A percentile compares a stretch with the other conserved stretches of the same genome.
These are phyloP conservation scores for Plasmodium knowlesi DNA, from an alignment of 169 alveolate species.

Conservation along the genomic window DNA sequence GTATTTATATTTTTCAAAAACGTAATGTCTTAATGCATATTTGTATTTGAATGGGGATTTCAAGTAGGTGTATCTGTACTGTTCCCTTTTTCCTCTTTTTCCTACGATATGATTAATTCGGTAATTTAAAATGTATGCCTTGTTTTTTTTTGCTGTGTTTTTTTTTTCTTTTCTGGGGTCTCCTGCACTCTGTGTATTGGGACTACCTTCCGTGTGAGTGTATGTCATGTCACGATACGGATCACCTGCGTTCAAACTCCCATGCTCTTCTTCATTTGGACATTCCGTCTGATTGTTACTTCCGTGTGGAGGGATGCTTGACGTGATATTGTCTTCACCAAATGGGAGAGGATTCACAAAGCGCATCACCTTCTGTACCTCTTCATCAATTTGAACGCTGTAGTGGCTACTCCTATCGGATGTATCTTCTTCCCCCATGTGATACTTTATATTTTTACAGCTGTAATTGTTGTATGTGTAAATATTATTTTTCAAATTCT, in stretches of 20 bases:
- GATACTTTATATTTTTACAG: slow-evolving; percentile 43
- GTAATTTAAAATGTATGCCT: slow-evolving; percentile 20
- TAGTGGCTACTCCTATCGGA: background rate
- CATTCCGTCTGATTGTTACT: background rate
- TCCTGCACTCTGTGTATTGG: background rate
- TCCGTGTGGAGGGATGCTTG: background rate
- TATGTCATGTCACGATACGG: background rate
- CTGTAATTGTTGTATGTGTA: slow-evolving; percentile 54
- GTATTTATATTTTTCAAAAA: slow-evolving; percentile 83
- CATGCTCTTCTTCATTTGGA: background rate
- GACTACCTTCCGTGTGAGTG: background rate
- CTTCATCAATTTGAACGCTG: slow-evolving; percentile 37
- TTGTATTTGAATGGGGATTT: slow-evolving; percentile 84
- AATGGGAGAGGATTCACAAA: slow-evolving; percentile 25
- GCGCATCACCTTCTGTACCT: slow-evolving; percentile 9
- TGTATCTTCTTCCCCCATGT: slow-evolving; percentile 23
- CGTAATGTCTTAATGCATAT: slow-evolving; percentile 85
- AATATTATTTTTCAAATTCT: slow-evolving; percentile 59
- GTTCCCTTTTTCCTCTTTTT: slow-evolving; percentile 76
- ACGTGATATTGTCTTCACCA: background rate
- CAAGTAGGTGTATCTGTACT: slow-evolving; percentile 83
- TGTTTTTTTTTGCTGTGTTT: background rate
- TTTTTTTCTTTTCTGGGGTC: background rate
- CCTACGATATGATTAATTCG: slow-evolving; percentile 34
- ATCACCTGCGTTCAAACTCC: background rate